Base-by-base conservation (phyloP, 1,139 yeast genomes). In the Kodamaea derodonti region DNA sequence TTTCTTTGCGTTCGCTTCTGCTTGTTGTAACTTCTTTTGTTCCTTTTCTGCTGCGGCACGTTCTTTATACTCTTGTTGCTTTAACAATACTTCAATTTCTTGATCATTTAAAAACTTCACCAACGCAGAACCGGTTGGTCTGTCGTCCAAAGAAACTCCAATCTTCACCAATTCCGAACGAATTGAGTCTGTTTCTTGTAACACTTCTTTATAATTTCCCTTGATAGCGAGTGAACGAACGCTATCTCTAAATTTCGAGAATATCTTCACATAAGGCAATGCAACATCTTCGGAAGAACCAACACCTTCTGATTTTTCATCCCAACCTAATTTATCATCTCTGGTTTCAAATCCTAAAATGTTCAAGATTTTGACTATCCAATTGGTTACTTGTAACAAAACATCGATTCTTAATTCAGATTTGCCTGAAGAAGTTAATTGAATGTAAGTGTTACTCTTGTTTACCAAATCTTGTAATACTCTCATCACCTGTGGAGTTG, bases 141-240 rank as follows among this genome's bases (percentile, higher is more conserved):
- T 78, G 58, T 92, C 99, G 57, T 92, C 97, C 34, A 92, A 67
- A 0, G 94, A 79, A 22, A 92, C 84, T 17, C 95, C 94, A 40
- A 88, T 64, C 18, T 77, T 72, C 38, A 87, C 64, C 47, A 92
- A 65, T 31, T 84, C 94, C 12, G 66, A 44, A 45, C 75, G 54
- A 34, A 69, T 52, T 13, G 58, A 39, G 48, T 69, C 75, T 20
- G 67, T 56, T 13, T 68, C 69, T 13, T 65, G 61, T 38, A 92
- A 68, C 39, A 87, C 72, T 34, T 73, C 78, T 33, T 60, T 35
- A 38, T 67, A 62, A 23, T 77, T 78, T 1, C 74, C 79, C 52
- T 80, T 79, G 46, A 86, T 87, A 4, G 96, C 94, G 47, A 78
- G 62, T 20, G 63, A 63, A 45, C 98, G 81, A 24, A 92, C 82